Base-by-base conservation (phyloP, 495 filamentous ascomycete genomes). In the Aspergillus taichungensis region DNA sequence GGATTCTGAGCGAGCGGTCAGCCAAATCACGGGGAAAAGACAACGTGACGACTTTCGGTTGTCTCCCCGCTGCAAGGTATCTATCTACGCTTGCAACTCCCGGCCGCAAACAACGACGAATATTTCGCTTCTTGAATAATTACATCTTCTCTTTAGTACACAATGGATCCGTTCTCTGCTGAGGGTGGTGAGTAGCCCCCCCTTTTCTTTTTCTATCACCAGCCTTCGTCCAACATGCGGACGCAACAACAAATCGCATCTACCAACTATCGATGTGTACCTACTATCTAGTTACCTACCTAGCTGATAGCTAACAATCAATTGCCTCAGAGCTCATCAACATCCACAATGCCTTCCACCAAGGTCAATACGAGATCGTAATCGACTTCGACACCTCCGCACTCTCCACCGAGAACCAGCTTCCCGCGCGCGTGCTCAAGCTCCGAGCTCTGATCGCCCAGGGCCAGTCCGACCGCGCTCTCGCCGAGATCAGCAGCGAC, bases 321-420 rank as follows among this genome's bases (percentile, higher is more conserved):
- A 24, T 24, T 24, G 4, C 40, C 41, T n/a, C 58, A 85, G 92
- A 98, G 71, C 80, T 98, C 54, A 80, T 95, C 64, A 94, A 90
- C 73, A 82, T 96, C 62, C 87, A 92, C 78, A 94, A 84, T 69
- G 78, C 86, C 72, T 96, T 95, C 78, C 85, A 92, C 75, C 85
- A 89, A 61, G 87, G 86, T 60, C 87, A 91, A 69, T 95, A 87
- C 77, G 71, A 83, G 42, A 69, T 78, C 45, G 88, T 92, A 51
- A 63, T 91, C 66, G 82, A 88, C 68, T 89, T 85, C 67, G 80
- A 88, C 65, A 81, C 79, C 24, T 75, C 83, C 5, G 67, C 80
- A 36, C 80, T 96, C 47, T 88, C 86, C 42, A 28, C 82, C 46
- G 77, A 83, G 55, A 95, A 96, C 67, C 65, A 70, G 31, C 70